These are phyloP conservation scores for Austroboletus festivus DNA, from an alignment of 768 basidiomycete genomes.

Conservation along the genomic window DNA sequence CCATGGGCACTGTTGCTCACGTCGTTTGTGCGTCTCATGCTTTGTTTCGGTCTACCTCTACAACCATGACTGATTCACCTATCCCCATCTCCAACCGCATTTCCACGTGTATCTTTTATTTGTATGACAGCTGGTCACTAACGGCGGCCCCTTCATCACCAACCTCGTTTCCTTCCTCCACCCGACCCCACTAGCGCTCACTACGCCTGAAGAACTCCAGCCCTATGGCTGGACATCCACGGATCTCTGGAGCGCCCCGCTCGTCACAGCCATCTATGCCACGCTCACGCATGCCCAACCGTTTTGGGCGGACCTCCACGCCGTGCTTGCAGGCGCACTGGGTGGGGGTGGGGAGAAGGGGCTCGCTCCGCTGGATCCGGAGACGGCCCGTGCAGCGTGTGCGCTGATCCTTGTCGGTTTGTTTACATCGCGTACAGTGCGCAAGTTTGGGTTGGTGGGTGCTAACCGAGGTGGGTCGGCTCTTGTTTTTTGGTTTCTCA, in stretches of 20 bases:
- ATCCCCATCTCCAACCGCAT: no score
- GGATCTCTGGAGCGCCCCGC: conserved; percentile 84
- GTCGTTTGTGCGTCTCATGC: conserved; percentile 56
- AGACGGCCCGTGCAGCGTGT: conserved; percentile 70
- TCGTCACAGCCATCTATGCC: conserved; percentile 74
- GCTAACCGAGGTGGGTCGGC: conserved; percentile 14
- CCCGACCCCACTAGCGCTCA: conserved; percentile 62
- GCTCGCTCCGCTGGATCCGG: conserved; percentile 52
- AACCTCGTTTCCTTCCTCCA: conserved; percentile 74
- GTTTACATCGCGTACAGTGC: conserved; percentile 62
- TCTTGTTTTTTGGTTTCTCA: background rate
- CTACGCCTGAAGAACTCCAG: conserved; percentile 76
- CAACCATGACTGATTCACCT: background rate
- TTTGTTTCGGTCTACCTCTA: background rate
- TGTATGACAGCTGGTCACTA: conserved; percentile 56
- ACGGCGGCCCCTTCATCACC: conserved; percentile 77
- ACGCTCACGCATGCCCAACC: conserved; percentile 85
- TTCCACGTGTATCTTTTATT: background rate
- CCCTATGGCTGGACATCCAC: conserved; percentile 83
- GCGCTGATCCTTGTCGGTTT: conserved; percentile 58
- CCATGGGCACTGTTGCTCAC: conserved; percentile 76
- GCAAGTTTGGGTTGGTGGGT: conserved; percentile 48
- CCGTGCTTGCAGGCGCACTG: conserved; percentile 43
- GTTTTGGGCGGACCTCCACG: conserved; percentile 66
- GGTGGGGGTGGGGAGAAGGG: conserved; percentile 29